phyloP scores from a whole-genome alignment of 768 basidiomycete species.

The Termitomyces sp. region DNA sequence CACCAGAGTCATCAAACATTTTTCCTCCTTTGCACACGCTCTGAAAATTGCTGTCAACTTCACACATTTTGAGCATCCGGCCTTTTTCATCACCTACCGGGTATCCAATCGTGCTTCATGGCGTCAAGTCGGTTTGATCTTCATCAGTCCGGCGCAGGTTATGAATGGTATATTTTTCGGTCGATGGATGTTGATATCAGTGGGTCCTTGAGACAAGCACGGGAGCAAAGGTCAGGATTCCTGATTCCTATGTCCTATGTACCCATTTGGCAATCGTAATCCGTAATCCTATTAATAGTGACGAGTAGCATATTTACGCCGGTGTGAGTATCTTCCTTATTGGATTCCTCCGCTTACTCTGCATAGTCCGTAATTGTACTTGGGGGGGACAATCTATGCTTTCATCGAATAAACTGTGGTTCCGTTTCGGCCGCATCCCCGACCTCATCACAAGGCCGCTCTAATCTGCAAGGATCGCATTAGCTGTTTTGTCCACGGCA shows the following conservation, averaged over 20 bases:
- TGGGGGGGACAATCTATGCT: constrained; percentile 24
- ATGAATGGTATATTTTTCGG: constrained; percentile 36
- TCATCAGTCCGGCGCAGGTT: constrained; percentile 19
- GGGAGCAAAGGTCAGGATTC: no score
- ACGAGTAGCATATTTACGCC: constrained; percentile 38
- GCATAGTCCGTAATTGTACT: constrained; percentile 26
- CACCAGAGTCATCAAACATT: constrained; percentile 26
- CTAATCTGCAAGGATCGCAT: constrained; percentile 29
- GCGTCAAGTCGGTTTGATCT: background rate
- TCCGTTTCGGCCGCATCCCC: background rate
- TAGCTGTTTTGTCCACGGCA: constrained; percentile 32
- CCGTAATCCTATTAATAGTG: constrained; percentile 19
- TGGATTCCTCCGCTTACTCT: background rate
- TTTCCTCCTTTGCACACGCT: constrained; percentile 36
- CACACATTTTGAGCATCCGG: constrained; percentile 33
- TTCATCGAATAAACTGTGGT: constrained; percentile 5
- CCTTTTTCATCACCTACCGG: constrained; percentile 33
- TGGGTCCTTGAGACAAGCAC: constrained; percentile 49
- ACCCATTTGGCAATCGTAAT: background rate
- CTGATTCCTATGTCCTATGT: no score
- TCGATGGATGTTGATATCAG: constrained; percentile 47
- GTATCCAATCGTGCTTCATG: constrained; percentile 20
- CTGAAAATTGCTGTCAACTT: constrained; percentile 40
- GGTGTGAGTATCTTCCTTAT: constrained; percentile 18
- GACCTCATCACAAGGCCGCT: constrained; percentile 24